phyloP scores from a whole-genome alignment of 179 eudicot species.

The Amaranthus tricolor region DNA sequence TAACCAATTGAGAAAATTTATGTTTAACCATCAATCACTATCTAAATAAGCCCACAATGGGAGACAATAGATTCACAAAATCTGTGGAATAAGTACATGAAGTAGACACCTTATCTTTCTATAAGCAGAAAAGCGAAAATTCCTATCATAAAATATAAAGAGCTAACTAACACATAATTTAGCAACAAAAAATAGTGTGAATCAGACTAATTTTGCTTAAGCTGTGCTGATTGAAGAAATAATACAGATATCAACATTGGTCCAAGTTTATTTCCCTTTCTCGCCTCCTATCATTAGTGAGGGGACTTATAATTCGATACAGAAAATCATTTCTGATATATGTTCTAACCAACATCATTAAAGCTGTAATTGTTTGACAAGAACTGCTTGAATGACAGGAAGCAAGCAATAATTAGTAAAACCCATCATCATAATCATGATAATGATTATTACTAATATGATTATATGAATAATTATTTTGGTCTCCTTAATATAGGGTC shows the following conservation, averaged over 20 bases:
- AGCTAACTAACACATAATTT: constrained; percentile 21
- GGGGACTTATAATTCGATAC: neutral
- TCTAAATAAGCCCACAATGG: constrained; percentile 36
- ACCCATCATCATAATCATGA: neutral
- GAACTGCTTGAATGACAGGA: neutral
- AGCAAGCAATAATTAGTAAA: neutral
- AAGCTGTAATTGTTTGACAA: neutral
- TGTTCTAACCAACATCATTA: neutral
- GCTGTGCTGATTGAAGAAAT: constrained; percentile 7
- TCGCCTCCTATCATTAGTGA: neutral
- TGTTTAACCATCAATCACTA: constrained; percentile 33
- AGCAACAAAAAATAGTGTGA: neutral
- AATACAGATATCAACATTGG: neutral
- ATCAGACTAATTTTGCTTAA: constrained; percentile 7
- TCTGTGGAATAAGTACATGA: constrained; percentile 31
- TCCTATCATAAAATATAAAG: constrained; percentile 8
- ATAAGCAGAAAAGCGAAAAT: constrained; percentile 16
- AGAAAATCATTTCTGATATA: neutral
- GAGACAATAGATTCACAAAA: constrained; percentile 32
- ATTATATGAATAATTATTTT: neutral
- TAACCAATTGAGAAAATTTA: constrained; percentile 22
- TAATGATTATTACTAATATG: neutral
- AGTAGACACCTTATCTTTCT: constrained; percentile 33
- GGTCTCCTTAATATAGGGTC: constrained; percentile 1
- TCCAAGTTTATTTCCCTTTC: constrained; percentile 3